These are phyloP conservation scores for Lithocarpus polystachyus DNA, from an alignment of 306 rosid species.

Conservation along the genomic window DNA sequence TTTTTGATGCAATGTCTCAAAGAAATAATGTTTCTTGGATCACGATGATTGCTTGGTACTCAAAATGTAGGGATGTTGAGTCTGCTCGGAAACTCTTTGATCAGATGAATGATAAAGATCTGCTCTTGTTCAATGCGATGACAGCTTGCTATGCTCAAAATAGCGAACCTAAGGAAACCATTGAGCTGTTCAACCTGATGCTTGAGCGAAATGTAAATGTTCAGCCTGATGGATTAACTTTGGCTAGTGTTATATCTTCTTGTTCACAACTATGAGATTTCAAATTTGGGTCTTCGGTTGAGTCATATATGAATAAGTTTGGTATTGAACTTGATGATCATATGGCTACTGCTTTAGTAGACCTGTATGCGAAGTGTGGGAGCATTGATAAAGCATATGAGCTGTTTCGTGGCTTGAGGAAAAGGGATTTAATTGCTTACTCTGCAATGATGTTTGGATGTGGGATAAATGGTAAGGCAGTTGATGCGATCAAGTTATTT, in stretches of 20 bases:
- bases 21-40: slow-evolving; percentile 58
- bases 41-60: slow-evolving; percentile 64
- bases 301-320: slow-evolving; percentile 41
- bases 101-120: slow-evolving; percentile 45
- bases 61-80: slow-evolving; percentile 55
- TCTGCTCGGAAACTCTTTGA: slow-evolving; percentile 54
- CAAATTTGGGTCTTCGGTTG: slow-evolving; percentile 45
- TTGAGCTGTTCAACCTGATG: slow-evolving; percentile 56
- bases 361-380: slow-evolving; percentile 71
- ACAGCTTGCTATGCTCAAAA: slow-evolving; percentile 78
- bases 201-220: slow-evolving; percentile 33
- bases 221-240: slow-evolving; percentile 67
- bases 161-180: slow-evolving; percentile 58
- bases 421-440: slow-evolving; percentile 67
- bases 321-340: slow-evolving; percentile 72
- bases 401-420: slow-evolving; percentile 48
- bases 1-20: slow-evolving; percentile 51
- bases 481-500: slow-evolving; percentile 50
- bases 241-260: slow-evolving; percentile 66
- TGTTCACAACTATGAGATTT: slow-evolving; percentile 65
- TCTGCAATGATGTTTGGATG: slow-evolving; percentile 81
- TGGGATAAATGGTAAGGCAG: slow-evolving; percentile 62
- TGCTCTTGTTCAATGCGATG: slow-evolving; percentile 51
- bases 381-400: slow-evolving; percentile 52
- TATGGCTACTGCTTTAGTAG: slow-evolving; percentile 67